These are phyloP conservation scores for Annulohypoxylon nitens DNA, from an alignment of 495 filamentous ascomycete species.

Conservation along the genomic window DNA sequence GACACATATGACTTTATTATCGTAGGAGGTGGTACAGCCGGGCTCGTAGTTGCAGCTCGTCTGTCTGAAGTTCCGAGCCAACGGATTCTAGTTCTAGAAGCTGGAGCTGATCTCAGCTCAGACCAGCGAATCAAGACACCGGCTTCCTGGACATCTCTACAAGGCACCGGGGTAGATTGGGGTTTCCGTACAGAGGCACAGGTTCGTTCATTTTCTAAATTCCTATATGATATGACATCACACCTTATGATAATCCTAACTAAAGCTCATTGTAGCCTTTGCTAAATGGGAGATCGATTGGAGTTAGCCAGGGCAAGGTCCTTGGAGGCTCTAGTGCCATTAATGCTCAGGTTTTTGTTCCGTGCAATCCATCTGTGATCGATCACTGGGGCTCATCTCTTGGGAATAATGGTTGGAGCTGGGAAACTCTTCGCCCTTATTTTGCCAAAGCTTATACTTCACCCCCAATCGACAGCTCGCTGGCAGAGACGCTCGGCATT, in stretches of 20 bases:
- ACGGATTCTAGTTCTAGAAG: neutral
- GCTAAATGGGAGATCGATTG: slow-evolving; percentile 60
- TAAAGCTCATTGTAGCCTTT: slow-evolving; percentile 20
- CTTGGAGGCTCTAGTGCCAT: slow-evolving; percentile 69
- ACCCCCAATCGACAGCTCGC: neutral
- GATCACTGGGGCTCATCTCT: slow-evolving; percentile 56
- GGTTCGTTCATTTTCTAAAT: neutral
- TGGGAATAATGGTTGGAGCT: slow-evolving; percentile 59
- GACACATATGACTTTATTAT: neutral
- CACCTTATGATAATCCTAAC: neutral
- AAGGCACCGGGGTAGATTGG: neutral
- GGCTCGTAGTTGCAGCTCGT: neutral
- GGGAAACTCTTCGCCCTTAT: slow-evolving; percentile 46
- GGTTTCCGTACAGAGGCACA: neutral
- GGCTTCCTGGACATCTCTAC: neutral
- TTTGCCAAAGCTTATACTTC: slow-evolving; percentile 43
- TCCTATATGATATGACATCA: neutral
- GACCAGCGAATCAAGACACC: neutral
- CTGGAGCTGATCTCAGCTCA: neutral
- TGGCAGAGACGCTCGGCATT: slow-evolving; percentile 15
- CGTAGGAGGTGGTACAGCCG: neutral
- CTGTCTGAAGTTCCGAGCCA: neutral
- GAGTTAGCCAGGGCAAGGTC: slow-evolving; percentile 63
- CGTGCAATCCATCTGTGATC: slow-evolving; percentile 37
- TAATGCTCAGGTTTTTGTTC: slow-evolving; percentile 60